A percentile compares a stretch with the other conserved stretches of the same genome.
Conservation (phyloP, 257 asterid species). For the Solanum chiquidenum region DNA sequence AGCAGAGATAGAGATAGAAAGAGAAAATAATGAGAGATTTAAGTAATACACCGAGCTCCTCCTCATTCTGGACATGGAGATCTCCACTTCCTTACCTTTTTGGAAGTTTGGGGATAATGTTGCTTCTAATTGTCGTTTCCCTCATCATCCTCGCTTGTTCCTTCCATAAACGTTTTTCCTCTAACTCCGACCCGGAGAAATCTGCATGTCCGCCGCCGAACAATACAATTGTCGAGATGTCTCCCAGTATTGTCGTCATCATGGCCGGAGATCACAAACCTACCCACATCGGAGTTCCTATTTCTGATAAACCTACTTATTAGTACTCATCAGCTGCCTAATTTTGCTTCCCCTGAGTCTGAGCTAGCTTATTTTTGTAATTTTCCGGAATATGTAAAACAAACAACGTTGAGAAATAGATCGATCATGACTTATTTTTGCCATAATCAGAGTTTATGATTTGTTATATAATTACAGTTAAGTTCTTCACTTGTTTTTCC, state of each 20-base stretch:
- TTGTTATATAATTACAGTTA: not conserved
- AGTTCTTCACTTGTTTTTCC: not conserved
- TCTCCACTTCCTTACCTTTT: slow-evolving; percentile 80
- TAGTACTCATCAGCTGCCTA: not conserved
- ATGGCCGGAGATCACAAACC: slow-evolving; percentile 83
- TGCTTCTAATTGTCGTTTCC: slow-evolving; percentile 30
- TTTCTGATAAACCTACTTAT: not conserved
- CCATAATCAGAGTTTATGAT: not conserved
- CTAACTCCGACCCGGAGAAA: slow-evolving; percentile 17
- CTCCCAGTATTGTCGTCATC: slow-evolving; percentile 55
- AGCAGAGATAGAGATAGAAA: slow-evolving; percentile 18
- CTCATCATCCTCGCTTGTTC: slow-evolving; percentile 51
- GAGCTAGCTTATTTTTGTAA: not conserved
- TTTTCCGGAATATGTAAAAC: not conserved
- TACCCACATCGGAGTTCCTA: slow-evolving; percentile 48
- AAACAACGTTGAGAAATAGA: not conserved
- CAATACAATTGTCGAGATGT: not conserved
- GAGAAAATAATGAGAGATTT: not conserved
- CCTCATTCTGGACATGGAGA: slow-evolving; percentile 41
- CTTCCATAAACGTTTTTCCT: slow-evolving; percentile 12
- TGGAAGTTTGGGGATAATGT: slow-evolving; percentile 34
- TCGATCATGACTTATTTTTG: not conserved
- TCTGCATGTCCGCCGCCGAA: slow-evolving; percentile 5
- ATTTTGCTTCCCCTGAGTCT: not conserved
- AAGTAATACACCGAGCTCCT: not conserved